Evolutionary conservation across 495 filamentous ascomycete genomes (phyloP).

Genomic region (Chaetomium cochliodes): DNA sequence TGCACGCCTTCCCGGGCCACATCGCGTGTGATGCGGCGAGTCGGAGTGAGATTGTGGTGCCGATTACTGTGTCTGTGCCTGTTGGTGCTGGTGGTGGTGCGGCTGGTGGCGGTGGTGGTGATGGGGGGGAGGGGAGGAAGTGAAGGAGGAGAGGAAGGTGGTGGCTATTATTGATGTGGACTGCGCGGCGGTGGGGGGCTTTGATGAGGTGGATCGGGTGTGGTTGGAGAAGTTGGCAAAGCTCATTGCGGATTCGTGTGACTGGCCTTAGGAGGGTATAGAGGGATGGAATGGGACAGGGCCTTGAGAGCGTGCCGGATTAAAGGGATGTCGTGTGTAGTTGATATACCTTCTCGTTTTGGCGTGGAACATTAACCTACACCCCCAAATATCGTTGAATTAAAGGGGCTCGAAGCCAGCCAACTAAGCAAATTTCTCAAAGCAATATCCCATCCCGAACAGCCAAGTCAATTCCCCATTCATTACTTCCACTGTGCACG

Average conservation of each 20-base stretch:
- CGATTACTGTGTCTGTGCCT: constrained; percentile 54
- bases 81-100: too few species aligned
- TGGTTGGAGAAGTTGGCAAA: constrained; percentile 68
- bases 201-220: constrained; percentile 70
- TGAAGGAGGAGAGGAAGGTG: constrained; percentile 30
- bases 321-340: background rate
- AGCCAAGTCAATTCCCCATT: too few species aligned
- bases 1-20: constrained; percentile 77
- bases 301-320: background rate
- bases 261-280: constrained; percentile 57
- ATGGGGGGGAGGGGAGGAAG: constrained; percentile 5
- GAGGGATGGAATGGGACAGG: background rate
- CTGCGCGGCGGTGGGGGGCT: constrained; percentile 67
- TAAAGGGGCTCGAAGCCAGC: too few species aligned
- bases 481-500: too few species aligned
- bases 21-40: constrained; percentile 86
- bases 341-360: background rate
- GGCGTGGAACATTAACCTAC: too few species aligned
- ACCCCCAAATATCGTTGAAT: too few species aligned
- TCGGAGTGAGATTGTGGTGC: constrained; percentile 88
- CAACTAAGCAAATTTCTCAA: too few species aligned
- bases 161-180: constrained; percentile 90
- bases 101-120: too few species aligned
- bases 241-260: constrained; percentile 64
- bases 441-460: too few species aligned